Evolutionary conservation across 2,329 filamentous ascomycete genomes (phyloP).

Genomic region (Paecilomyces dactylethromorphus): DNA sequence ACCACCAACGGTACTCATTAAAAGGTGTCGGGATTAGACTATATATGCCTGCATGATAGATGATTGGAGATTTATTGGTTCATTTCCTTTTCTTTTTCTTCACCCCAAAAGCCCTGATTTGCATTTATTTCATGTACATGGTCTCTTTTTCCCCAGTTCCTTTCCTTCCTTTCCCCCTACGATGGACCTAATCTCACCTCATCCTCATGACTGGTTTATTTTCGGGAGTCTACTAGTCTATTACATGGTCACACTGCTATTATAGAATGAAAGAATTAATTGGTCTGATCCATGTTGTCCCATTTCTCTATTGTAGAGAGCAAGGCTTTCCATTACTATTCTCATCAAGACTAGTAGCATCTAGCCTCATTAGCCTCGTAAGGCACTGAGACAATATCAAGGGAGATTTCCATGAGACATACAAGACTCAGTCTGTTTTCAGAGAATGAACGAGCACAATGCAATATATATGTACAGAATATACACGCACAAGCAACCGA

Average conservation of each 20-base stretch:
- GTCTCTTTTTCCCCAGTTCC: conserved; percentile 1
- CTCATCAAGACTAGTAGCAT: not conserved
- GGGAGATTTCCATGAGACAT: not conserved
- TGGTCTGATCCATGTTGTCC: not conserved
- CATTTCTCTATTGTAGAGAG: not conserved
- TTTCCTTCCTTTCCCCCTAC: not conserved
- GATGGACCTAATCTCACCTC: not conserved
- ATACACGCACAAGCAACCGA: conserved; percentile 17
- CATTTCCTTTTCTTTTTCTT: conserved; percentile 4
- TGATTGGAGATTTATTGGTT: conserved; percentile 1
- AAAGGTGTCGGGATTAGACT: not conserved
- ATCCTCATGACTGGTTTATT: not conserved
- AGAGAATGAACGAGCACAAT: not conserved
- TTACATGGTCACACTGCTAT: not conserved
- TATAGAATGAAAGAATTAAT: not conserved
- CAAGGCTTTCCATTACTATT: not conserved
- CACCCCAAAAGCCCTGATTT: not conserved
- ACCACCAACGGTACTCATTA: conserved; percentile 12
- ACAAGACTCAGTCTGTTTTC: not conserved
- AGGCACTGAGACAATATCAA: not conserved
- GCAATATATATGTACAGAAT: conserved; percentile 25
- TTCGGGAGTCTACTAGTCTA: not conserved
- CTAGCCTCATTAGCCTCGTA: not conserved
- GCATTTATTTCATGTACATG: conserved; percentile 2
- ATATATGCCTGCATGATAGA: not conserved